Evolutionary conservation across 768 basidiomycete species (phyloP).

Genomic region (Cantharellus anzutake): DNA sequence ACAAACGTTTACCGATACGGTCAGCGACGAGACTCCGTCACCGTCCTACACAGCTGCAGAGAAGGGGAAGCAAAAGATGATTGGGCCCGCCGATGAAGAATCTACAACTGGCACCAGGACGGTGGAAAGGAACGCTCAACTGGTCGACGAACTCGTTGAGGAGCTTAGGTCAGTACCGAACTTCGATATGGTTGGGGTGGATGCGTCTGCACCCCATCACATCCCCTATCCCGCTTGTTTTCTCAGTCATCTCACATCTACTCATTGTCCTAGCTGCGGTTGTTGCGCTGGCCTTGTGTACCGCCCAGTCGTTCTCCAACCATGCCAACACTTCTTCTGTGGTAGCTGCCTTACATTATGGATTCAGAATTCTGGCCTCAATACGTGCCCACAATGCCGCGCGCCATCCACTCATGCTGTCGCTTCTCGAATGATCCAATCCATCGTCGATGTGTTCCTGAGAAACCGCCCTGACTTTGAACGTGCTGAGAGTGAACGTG

Average conservation of each 20-base stretch:
- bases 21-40: neutral
- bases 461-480: conserved; percentile 50
- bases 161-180: conserved; percentile 4
- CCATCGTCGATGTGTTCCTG: conserved; percentile 50
- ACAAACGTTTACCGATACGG: neutral
- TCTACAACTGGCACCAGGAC: neutral
- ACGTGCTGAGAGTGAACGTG: conserved; percentile 48
- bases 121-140: neutral
- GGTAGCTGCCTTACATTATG: conserved; percentile 74
- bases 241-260: conserved; percentile 13
- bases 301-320: conserved; percentile 53
- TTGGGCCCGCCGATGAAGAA: neutral
- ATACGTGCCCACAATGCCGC: conserved; percentile 65
- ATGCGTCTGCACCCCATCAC: too few species aligned
- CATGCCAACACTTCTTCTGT: conserved; percentile 84
- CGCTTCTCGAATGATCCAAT: conserved; percentile 55
- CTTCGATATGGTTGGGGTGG: too few species aligned
- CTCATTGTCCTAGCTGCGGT: conserved; percentile 46
- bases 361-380: conserved; percentile 71
- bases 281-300: conserved; percentile 73
- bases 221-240: too few species aligned
- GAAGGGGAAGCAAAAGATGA: neutral
- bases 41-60: neutral
- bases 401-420: conserved; percentile 44
- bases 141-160: conserved; percentile 8